Evolutionary conservation across 176 grass and related monocot species (phyloP).

Genomic region (Tillandsia fasciculata): DNA sequence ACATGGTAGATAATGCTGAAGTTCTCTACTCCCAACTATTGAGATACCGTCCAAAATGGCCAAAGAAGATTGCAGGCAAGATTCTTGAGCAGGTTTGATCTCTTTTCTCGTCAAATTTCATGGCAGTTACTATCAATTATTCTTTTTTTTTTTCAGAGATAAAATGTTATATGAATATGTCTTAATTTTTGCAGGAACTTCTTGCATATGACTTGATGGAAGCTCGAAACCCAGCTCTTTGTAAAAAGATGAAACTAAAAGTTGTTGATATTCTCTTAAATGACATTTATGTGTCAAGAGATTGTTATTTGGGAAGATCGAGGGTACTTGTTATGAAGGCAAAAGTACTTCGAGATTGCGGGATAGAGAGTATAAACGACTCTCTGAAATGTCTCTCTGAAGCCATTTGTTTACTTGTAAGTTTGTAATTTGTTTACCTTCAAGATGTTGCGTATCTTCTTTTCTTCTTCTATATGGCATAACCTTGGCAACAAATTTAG

Average conservation of each 20-base stretch:
- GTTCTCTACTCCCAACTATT: constrained; percentile 52
- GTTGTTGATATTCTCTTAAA: constrained; percentile 61
- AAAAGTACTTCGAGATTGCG: constrained; percentile 37
- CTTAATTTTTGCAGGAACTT: constrained; percentile 50
- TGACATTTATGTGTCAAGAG: constrained; percentile 55
- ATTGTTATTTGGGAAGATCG: constrained; percentile 49
- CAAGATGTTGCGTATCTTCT: neutral
- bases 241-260: constrained; percentile 51
- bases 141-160: constrained; percentile 4
- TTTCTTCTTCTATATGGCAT: neutral
- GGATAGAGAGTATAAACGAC: constrained; percentile 35
- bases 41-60: constrained; percentile 19
- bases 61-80: constrained; percentile 48
- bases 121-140: constrained; percentile 1
- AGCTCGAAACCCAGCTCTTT: constrained; percentile 29
- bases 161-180: neutral
- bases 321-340: constrained; percentile 67
- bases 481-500: neutral
- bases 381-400: constrained; percentile 62
- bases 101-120: constrained; percentile 21
- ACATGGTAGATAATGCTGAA: constrained; percentile 25
- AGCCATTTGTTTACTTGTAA: constrained; percentile 82
- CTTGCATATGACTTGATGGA: constrained; percentile 43
- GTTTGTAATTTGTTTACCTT: constrained; percentile 7
- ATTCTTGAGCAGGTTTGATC: constrained; percentile 66